Percentiles rank a stretch among this genome's conserved stretches.
These are phyloP conservation scores for Vigna radiata DNA, from an alignment of 306 rosid species.

Conservation along the genomic window DNA sequence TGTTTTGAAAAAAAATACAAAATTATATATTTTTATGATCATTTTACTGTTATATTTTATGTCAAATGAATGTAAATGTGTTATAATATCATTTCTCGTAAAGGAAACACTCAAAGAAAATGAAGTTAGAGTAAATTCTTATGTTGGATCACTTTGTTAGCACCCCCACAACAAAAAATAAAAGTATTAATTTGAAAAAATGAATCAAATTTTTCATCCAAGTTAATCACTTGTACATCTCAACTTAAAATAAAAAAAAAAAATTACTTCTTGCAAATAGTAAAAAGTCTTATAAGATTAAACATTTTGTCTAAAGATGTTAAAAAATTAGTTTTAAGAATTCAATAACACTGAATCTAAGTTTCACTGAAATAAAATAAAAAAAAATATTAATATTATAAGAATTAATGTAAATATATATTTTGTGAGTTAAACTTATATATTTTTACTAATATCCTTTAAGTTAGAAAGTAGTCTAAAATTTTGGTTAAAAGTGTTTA, in stretches of 20 bases:
- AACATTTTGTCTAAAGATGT: not conserved
- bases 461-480: not conserved
- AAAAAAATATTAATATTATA: too few species aligned
- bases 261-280: too few species aligned
- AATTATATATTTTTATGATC: too few species aligned
- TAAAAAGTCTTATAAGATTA: not conserved
- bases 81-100: not conserved
- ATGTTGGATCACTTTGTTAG: not conserved
- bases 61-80: too few species aligned
- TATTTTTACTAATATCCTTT: not conserved
- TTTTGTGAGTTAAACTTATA: too few species aligned
- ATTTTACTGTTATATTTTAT: too few species aligned
- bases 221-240: not conserved
- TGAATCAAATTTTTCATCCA: not conserved
- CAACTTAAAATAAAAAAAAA: too few species aligned
- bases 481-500: not conserved
- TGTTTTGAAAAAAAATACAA: too few species aligned
- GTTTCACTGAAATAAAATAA: too few species aligned
- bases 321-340: not conserved
- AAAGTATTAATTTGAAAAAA: not conserved
- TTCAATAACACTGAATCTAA: too few species aligned
- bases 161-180: not conserved
- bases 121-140: conserved; percentile 42
- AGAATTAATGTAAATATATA: too few species aligned
- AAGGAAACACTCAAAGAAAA: conserved; percentile 79